A percentile compares a stretch with the other conserved stretches of the same genome.
Evolutionary conservation across 2,329 filamentous ascomycete genomes (phyloP).

Genomic region (Westerdykella aurantiaca): DNA sequence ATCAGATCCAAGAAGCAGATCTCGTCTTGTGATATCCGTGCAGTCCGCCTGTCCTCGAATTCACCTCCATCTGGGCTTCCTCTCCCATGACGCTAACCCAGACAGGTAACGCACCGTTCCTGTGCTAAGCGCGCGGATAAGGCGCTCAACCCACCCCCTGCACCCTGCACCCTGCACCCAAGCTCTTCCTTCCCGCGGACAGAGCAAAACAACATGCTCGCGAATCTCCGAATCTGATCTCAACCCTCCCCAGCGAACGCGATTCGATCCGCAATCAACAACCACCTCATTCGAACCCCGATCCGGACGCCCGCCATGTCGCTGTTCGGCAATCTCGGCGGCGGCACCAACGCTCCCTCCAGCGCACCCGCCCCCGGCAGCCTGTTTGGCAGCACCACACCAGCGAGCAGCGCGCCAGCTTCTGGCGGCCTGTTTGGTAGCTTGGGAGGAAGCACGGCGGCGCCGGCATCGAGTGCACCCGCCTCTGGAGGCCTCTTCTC

Average conservation of each 20-base stretch:
- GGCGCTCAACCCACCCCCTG: neutral
- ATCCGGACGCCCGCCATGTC: slow-evolving; percentile 21
- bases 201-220: neutral
- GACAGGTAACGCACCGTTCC: neutral
- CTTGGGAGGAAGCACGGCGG: slow-evolving; percentile 14
- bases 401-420: slow-evolving; percentile 16
- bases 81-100: too few relatives aligned
- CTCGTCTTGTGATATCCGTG: too few relatives aligned
- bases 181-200: neutral
- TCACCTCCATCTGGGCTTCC: too few relatives aligned
- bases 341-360: slow-evolving; percentile 23
- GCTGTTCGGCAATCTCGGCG: slow-evolving; percentile 29
- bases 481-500: neutral
- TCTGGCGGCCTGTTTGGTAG: slow-evolving; percentile 24
- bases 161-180: neutral
- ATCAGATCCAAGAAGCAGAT: too few relatives aligned
- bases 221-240: neutral
- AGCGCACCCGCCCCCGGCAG: slow-evolving; percentile 15
- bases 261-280: slow-evolving; percentile 23
- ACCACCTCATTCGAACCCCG: slow-evolving; percentile 9
- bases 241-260: neutral
- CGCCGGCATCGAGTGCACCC: slow-evolving; percentile 8
- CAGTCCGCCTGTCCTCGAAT: too few relatives aligned
- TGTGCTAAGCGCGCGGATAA: neutral
- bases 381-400: slow-evolving; percentile 21